These are phyloP conservation scores for Thalia dealbata DNA, from an alignment of 176 grass and related monocot genomes.

Conservation along the genomic window DNA sequence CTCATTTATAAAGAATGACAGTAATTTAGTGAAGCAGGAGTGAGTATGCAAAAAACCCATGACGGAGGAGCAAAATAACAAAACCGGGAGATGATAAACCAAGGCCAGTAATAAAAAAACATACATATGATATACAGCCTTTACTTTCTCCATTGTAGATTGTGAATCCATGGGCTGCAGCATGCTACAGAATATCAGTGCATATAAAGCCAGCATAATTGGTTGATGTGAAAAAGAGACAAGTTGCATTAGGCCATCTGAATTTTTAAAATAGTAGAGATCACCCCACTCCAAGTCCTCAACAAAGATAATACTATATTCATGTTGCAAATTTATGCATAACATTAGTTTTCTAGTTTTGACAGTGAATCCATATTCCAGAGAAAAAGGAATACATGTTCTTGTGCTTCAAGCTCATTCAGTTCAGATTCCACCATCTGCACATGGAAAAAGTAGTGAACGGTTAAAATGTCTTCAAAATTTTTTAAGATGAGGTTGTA, in stretches of 20 bases:
- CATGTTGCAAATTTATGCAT: neutral
- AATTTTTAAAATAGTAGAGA: neutral
- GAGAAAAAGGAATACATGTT: slow-evolving; percentile 40
- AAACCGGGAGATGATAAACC: neutral
- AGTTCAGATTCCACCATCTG: slow-evolving; percentile 70
- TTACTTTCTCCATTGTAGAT: slow-evolving; percentile 40
- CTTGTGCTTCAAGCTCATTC: slow-evolving; percentile 49
- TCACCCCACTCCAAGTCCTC: neutral
- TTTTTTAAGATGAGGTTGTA: neutral
- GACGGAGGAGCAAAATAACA: slow-evolving; percentile 2
- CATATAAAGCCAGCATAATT: neutral
- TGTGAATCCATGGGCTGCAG: slow-evolving; percentile 42
- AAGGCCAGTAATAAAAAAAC: slow-evolving; percentile 11
- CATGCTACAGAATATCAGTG: slow-evolving; percentile 18
- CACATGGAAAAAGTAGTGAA: slow-evolving; percentile 10
- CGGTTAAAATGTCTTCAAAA: slow-evolving; percentile 14
- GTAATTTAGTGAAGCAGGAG: neutral
- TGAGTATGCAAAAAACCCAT: neutral
- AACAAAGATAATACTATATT: neutral
- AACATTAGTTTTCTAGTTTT: neutral
- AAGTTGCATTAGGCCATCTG: neutral
- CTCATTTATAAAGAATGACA: neutral
- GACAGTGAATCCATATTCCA: neutral
- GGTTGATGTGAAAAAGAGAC: neutral
- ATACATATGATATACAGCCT: slow-evolving; percentile 58